phyloP scores from a whole-genome alignment of 75 land plant genomes.

The Cupressus sempervirens region DNA sequence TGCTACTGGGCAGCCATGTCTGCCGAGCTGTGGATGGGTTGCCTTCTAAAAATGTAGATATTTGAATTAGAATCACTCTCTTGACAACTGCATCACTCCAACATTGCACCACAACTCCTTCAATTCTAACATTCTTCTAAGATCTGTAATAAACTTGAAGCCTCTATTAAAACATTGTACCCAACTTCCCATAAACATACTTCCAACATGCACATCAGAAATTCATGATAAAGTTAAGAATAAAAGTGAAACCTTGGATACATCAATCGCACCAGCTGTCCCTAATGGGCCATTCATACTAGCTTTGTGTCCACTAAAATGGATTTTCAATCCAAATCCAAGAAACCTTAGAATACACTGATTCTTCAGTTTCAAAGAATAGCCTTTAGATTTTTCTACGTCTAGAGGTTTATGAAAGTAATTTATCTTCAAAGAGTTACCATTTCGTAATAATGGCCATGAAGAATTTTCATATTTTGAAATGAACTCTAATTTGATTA shows the following conservation, averaged over 20 bases:
- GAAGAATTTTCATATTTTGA: neutral
- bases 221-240: neutral
- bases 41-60: neutral
- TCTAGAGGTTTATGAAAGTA: neutral
- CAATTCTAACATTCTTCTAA: neutral
- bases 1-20: neutral
- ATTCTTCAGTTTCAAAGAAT: neutral
- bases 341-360: neutral
- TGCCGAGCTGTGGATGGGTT: neutral
- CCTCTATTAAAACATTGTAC: neutral
- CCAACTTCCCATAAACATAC: neutral
- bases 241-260: neutral
- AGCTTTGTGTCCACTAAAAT: neutral
- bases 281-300: neutral
- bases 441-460: neutral
- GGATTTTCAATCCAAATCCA: neutral
- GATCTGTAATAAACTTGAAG: too few species aligned
- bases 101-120: neutral
- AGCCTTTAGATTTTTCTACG: neutral
- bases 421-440: neutral
- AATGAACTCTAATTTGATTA: neutral
- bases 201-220: neutral
- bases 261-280: neutral
- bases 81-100: neutral
- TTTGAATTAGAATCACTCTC: neutral